Evolutionary conservation across 1,139 yeast genomes (phyloP).

Genomic region (Saccharomycopsis hybrid): DNA sequence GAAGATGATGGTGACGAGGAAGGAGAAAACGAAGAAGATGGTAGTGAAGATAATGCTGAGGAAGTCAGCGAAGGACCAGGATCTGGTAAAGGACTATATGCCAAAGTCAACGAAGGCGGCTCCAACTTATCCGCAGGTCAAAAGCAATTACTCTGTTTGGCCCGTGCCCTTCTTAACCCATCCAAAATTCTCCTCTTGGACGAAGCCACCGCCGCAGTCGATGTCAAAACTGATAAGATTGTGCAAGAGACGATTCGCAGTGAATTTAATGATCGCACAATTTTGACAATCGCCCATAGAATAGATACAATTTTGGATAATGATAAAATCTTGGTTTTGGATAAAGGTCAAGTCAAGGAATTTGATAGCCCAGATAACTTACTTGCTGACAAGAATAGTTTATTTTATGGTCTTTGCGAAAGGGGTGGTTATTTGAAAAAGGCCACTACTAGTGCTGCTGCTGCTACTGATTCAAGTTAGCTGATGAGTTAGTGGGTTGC

Average conservation of each 20-base stretch:
- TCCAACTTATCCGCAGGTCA: constrained; percentile 86
- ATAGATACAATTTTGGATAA: constrained; percentile 89
- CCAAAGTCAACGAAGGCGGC: constrained; percentile 73
- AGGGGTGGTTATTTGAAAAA: constrained; percentile 32
- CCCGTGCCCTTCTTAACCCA: constrained; percentile 77
- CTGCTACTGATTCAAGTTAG: no score
- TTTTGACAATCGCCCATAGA: constrained; percentile 92
- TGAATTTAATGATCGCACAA: constrained; percentile 83
- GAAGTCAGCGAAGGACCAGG: background rate
- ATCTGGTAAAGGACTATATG: constrained; percentile 47
- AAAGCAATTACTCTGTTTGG: constrained; percentile 85
- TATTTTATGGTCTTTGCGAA: constrained; percentile 72
- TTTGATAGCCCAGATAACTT: constrained; percentile 74
- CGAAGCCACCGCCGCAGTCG: constrained; percentile 98
- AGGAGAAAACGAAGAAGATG: background rate
- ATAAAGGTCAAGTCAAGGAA: constrained; percentile 79
- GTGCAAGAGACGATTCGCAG: constrained; percentile 81
- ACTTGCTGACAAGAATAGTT: constrained; percentile 57
- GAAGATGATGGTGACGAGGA: background rate
- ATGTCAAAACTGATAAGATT: constrained; percentile 86
- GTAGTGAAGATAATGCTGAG: background rate
- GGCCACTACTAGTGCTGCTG: background rate
- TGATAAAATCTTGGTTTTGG: constrained; percentile 81
- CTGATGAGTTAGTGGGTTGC: no score
- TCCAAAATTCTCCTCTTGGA: constrained; percentile 78